A percentile compares a stretch with the other conserved stretches of the same genome.
Conservation (phyloP, 1,139 yeast species). For the Zygoascus hellenicus region DNA sequence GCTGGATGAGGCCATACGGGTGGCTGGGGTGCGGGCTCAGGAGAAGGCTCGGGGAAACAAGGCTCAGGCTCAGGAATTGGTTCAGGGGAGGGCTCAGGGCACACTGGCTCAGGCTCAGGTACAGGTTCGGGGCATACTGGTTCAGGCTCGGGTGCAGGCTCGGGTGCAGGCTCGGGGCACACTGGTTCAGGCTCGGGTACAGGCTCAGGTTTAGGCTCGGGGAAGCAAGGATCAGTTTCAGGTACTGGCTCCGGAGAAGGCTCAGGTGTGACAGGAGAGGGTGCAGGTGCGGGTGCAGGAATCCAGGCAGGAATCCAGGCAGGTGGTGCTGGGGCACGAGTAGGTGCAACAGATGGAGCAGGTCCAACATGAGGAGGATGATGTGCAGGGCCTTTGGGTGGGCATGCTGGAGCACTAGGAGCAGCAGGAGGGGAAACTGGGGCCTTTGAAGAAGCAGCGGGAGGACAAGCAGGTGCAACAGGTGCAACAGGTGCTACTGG, state of each 20-base stretch:
- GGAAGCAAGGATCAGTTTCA: slow-evolving; percentile 5
- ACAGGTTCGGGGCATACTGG: background rate
- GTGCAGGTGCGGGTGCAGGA: slow-evolving; percentile 15
- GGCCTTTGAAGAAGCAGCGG: slow-evolving; percentile 10
- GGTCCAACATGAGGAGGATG: slow-evolving; percentile 2
- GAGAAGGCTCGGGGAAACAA: background rate
- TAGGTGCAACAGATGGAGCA: slow-evolving; percentile 13
- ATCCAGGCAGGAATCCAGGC: slow-evolving; percentile 13
- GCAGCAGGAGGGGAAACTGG: slow-evolving; percentile 15
- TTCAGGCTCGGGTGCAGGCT: slow-evolving; percentile 11
- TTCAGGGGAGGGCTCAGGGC: slow-evolving; percentile 11
- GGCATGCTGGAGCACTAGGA: slow-evolving; percentile 8
- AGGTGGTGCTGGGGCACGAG: slow-evolving; percentile 13
- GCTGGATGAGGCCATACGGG: slow-evolving; percentile 12
- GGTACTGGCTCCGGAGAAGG: slow-evolving; percentile 13
- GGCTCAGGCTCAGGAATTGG: slow-evolving; percentile 11
- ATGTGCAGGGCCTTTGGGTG: slow-evolving; percentile 10
- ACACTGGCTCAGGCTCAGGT: too few species aligned
- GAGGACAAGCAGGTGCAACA: slow-evolving; percentile 10
- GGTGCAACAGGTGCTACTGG: slow-evolving; percentile 11
- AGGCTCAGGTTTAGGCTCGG: slow-evolving; percentile 8
- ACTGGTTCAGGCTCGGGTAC: slow-evolving; percentile 10
- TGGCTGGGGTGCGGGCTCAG: slow-evolving; percentile 1
- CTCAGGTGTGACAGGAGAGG: slow-evolving; percentile 12
- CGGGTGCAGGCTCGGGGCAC: slow-evolving; percentile 10